phyloP scores from a whole-genome alignment of 306 rosid genomes.

The Boehmeria nivea region DNA sequence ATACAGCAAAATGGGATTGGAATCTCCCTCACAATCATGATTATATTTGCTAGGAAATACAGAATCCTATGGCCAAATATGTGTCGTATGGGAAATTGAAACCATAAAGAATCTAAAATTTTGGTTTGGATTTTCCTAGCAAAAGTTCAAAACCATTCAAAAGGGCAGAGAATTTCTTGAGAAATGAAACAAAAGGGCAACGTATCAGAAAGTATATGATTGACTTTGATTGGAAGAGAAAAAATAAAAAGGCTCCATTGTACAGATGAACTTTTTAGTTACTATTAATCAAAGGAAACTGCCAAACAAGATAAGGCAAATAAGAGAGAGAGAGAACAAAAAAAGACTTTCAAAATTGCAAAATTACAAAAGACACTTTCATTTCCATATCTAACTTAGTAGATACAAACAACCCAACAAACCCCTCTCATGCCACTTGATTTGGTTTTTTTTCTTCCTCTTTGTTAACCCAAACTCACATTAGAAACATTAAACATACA shows the following conservation, averaged over 20 bases:
- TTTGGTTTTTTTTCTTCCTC: conserved; percentile 15
- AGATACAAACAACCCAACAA: background rate
- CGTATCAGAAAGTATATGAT: conserved; percentile 25
- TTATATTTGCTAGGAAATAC: background rate
- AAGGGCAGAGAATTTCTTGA: conserved; percentile 23
- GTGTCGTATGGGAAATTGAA: conserved; percentile 23
- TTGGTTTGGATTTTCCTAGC: background rate
- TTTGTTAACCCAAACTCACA: conserved; percentile 42
- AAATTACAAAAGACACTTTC: background rate
- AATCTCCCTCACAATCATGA: conserved; percentile 2
- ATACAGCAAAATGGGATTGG: conserved; percentile 6
- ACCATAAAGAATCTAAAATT: conserved; percentile 16
- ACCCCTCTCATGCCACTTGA: no score
- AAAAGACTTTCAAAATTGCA: background rate
- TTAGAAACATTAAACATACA: conserved; percentile 30
- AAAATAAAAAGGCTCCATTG: no score
- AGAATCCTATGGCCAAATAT: conserved; percentile 1
- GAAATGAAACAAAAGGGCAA: conserved; percentile 16
- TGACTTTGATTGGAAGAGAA: background rate
- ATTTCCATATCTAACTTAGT: background rate
- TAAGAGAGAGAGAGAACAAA: no score
- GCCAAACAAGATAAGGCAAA: no score
- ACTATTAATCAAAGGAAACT: no score
- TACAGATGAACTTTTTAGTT: no score
- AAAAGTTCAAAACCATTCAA: no score